Conservation (phyloP, 169 alveolate species). For the Plasmodium vinckei region DNA sequence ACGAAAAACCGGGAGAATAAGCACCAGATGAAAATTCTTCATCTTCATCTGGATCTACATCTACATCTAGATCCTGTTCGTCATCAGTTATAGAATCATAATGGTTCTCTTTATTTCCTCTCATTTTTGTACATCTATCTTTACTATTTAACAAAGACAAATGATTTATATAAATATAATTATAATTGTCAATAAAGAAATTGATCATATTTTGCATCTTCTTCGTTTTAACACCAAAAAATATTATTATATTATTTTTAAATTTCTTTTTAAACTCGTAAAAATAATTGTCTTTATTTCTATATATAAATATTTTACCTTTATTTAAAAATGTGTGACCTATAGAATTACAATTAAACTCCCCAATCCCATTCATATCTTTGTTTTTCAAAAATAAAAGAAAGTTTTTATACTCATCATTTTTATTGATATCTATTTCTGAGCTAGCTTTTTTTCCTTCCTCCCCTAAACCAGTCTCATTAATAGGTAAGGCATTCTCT, state of each 20-base stretch:
- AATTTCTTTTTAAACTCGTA: slow-evolving; percentile 17
- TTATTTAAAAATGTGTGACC: slow-evolving; percentile 33
- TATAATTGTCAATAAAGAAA: slow-evolving; percentile 21
- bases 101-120: neutral
- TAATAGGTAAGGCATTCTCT: too few species aligned
- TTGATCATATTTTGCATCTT: slow-evolving; percentile 9
- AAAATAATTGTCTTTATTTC: slow-evolving; percentile 31
- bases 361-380: neutral
- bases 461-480: neutral
- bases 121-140: slow-evolving; percentile 15
- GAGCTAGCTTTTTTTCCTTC: neutral
- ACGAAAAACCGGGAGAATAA: too few species aligned
- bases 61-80: too few species aligned
- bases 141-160: neutral
- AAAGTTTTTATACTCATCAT: slow-evolving; percentile 12
- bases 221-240: slow-evolving; percentile 28
- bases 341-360: neutral
- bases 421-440: neutral
- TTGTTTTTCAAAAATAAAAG: slow-evolving; percentile 11
- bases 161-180: slow-evolving; percentile 37
- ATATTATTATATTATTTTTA: slow-evolving; percentile 22
- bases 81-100: too few species aligned
- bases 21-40: too few species aligned
- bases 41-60: too few species aligned
- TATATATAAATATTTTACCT: slow-evolving; percentile 59